A percentile compares a stretch with the other conserved stretches of the same genome.
Conservation (phyloP, 805 yeast species). For the Myxozyma sirexii region DNA sequence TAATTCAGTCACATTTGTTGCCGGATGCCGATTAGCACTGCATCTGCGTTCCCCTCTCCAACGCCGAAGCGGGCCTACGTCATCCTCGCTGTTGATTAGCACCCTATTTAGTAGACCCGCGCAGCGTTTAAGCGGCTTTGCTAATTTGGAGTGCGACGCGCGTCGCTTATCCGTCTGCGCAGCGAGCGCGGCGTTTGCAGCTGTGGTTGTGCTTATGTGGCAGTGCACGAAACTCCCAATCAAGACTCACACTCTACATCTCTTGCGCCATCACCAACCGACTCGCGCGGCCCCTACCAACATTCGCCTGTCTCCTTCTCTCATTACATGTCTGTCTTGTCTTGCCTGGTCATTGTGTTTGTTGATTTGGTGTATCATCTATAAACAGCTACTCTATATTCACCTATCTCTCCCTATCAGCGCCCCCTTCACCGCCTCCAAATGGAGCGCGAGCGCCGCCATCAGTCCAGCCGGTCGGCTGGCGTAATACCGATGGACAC, state of each 20-base stretch:
- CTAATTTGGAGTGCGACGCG: not conserved
- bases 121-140: not conserved
- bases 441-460: slow-evolving; percentile 22
- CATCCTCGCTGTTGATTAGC: not conserved
- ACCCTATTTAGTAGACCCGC: not conserved
- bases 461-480: not conserved
- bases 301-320: too few species aligned
- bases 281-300: too few species aligned
- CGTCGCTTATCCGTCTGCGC: not conserved
- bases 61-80: not conserved
- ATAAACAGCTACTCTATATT: too few species aligned
- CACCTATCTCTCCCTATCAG: too few species aligned
- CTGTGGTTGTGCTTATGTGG: not conserved
- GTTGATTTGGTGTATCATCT: too few species aligned
- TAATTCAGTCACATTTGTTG: too few species aligned
- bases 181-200: not conserved
- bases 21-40: too few species aligned
- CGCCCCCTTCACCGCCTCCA: not conserved
- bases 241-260: not conserved
- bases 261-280: not conserved
- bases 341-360: not conserved
- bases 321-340: not conserved
- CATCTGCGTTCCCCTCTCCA: too few species aligned
- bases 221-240: not conserved
- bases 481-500: slow-evolving; percentile 27